Evolutionary conservation across 2,329 filamentous ascomycete genomes (phyloP), one percentile per base, ranked within the genome.

Genomic region (Davidsoniella eucalypti): DNA sequence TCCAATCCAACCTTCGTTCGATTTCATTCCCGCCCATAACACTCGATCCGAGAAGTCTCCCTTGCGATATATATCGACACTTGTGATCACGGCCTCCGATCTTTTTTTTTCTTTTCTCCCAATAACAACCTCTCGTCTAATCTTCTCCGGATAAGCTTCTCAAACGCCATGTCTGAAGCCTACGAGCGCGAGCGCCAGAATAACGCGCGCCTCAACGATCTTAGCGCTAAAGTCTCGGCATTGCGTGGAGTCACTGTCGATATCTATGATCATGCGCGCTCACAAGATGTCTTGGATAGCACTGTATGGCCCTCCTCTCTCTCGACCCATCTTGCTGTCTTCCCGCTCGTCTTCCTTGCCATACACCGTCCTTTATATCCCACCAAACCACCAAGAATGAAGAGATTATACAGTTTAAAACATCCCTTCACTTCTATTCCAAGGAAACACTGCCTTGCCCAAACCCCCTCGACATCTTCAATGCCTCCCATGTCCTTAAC

Each of bases 191-290:
- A 87, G 68, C 75, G 77, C 63, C 92, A 98, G 67, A 98, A 98
- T 70, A 94, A 96, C 68, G 80, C 85, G 57, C 87, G 90, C 58
- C 84, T 98, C 51, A 82, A 90, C 60, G 87, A 94, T 63, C 82
- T 98, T 37, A 84, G 84, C 14, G 76, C 79, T 57, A 98, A 98
- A 69, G 88, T 96, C 50, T 85, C 85, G 16, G 87, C 87, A 48
- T 76, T 98, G 55, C 87, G 90, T 61, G 85, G 84, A 65, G 87
- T 98, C 47, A 98, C 92, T 40, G 79, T 96, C 56, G 87, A 98
- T 69, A 98, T 98, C 61, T 95, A 96, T 73, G 88, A 96, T 68
- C 87, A 92, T 63, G 92, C 92, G 46, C 79, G 87, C 52, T 78
- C 85, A 58, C 90, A 96, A 59, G 78, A 84, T 57, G 77, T 94